phyloP scores from a whole-genome alignment of 345 rosid species.

The Anastatica hierochuntica region DNA sequence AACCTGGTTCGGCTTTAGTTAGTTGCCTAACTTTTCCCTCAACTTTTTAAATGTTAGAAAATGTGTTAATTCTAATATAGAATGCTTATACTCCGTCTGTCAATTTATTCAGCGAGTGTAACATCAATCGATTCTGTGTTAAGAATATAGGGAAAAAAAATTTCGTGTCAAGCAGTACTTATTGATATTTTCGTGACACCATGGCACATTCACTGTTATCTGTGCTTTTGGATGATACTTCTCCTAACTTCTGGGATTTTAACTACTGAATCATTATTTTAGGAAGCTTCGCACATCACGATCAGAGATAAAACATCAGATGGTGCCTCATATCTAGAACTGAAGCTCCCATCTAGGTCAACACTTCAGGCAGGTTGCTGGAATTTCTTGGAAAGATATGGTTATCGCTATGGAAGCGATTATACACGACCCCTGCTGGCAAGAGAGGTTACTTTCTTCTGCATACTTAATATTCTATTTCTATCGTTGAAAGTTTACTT shows the following conservation, averaged over 20 bases:
- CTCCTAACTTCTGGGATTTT: constrained; percentile 4
- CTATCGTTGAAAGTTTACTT: background rate
- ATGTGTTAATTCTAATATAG: background rate
- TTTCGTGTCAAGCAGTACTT: background rate
- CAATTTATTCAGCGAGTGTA: constrained; percentile 1
- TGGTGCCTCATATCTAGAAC: constrained; percentile 53
- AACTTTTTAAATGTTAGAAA: constrained; percentile 9
- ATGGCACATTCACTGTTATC: background rate
- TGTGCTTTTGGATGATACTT: constrained; percentile 3
- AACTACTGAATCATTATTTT: constrained; percentile 9
- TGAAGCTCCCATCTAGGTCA: constrained; percentile 58
- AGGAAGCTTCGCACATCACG: constrained; percentile 68
- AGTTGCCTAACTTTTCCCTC: no score
- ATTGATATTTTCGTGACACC: background rate
- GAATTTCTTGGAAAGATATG: constrained; percentile 84
- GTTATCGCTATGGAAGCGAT: constrained; percentile 67
- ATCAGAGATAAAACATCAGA: constrained; percentile 44
- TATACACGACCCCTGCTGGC: constrained; percentile 60
- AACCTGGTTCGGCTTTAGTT: no score
- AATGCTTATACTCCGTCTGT: background rate
- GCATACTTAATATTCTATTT: constrained; percentile 8
- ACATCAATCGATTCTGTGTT: constrained; percentile 1
- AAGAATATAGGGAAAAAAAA: no score
- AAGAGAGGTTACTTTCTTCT: constrained; percentile 57
- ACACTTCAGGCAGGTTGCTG: constrained; percentile 37